These are phyloP conservation scores for Chlamydomonas sphaeroides DNA, from an alignment of 139 green algal genomes.

Conservation along the genomic window DNA sequence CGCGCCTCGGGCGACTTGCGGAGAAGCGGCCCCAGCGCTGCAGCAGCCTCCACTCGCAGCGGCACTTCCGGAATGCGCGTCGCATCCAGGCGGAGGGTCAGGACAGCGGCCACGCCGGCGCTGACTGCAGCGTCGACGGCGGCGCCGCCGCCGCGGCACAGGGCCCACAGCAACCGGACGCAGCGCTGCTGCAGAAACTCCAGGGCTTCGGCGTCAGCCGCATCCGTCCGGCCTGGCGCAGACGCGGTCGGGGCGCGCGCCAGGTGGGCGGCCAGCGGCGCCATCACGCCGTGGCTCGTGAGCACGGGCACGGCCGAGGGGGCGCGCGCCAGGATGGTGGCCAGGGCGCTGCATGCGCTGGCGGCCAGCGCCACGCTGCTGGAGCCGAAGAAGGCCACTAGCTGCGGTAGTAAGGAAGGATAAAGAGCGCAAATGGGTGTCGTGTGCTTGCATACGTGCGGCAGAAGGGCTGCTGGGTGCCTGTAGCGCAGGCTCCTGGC, in stretches of 20 bases:
- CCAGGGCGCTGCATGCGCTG: constrained; percentile 3
- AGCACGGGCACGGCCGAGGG: not conserved
- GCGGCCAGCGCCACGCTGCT: not conserved
- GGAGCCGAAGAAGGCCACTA: not conserved
- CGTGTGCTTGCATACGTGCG: too few species aligned
- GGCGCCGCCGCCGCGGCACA: constrained; percentile 24
- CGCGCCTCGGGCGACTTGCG: not conserved
- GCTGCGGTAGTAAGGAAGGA: too few species aligned
- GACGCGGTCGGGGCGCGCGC: not conserved
- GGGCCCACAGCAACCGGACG: constrained; percentile 8
- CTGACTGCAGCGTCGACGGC: constrained; percentile 15
- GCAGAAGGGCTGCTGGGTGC: too few species aligned
- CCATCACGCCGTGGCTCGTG: not conserved
- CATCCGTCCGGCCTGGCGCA: not conserved
- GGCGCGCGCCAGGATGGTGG: not conserved
- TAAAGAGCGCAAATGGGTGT: too few species aligned
- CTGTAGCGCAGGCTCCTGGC: too few species aligned
- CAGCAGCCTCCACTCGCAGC: constrained; percentile 6
- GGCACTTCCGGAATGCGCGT: not conserved
- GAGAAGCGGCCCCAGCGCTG: not conserved
- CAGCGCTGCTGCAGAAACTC: constrained; percentile 10
- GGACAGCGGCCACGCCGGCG: not conserved
- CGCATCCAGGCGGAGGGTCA: constrained; percentile 1
- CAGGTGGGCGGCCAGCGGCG: constrained; percentile 2
- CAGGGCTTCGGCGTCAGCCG: not conserved